phyloP scores from a whole-genome alignment of 2,329 filamentous ascomycete genomes.

The Xenosphaeropsis pyriputrescens region DNA sequence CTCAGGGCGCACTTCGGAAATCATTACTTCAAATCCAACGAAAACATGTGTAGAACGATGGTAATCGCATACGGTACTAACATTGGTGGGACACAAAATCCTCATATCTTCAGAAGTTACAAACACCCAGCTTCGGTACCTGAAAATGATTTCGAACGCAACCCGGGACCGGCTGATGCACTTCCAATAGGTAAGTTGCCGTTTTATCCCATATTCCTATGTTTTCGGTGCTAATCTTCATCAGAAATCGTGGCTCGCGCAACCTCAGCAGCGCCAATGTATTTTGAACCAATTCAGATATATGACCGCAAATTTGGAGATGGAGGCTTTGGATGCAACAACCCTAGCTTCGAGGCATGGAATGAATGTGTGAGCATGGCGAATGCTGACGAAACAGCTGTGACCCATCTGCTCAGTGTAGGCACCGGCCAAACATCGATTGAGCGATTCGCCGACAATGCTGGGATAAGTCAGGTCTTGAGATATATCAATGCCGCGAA shows the following conservation, averaged over 20 bases:
- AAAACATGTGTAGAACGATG: no score
- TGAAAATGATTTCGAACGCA: neutral
- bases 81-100: no score
- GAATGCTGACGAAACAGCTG: neutral
- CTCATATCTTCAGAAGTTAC: no score
- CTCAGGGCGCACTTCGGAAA: no score
- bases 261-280: constrained; percentile 1
- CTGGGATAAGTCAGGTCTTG: neutral
- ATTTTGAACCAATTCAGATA: neutral
- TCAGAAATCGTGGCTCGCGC: neutral
- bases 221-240: no score
- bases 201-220: no score
- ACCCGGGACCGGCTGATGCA: neutral
- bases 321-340: neutral
- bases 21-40: no score
- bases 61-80: no score
- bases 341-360: neutral
- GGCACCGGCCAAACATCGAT: neutral
- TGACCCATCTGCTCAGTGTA: neutral
- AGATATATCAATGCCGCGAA: neutral
- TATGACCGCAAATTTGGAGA: neutral
- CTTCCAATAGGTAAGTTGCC: neutral
- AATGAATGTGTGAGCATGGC: neutral
- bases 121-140: no score
- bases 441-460: neutral